Evolutionary conservation across 352 stramenopile genomes (phyloP).

Genomic region (Plasmopara halstedii): DNA sequence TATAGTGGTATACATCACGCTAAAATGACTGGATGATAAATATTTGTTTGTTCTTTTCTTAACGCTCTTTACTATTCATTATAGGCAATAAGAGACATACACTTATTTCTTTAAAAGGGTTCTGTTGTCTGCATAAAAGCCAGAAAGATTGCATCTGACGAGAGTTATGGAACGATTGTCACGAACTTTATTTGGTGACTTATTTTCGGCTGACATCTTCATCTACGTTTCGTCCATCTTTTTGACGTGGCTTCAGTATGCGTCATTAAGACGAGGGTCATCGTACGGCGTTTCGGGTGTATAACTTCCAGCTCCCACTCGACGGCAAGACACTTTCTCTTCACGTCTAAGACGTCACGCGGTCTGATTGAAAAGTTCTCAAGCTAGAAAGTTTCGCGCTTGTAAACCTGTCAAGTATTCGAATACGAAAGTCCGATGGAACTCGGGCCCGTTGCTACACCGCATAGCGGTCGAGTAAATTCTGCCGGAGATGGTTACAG

Average conservation of each 20-base stretch:
- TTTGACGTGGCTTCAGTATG: conserved; percentile 6
- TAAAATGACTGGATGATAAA: too few species aligned
- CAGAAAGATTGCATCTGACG: too few species aligned
- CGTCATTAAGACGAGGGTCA: conserved; percentile 9
- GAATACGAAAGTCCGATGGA: conserved; percentile 20
- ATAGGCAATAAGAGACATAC: too few species aligned
- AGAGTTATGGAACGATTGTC: too few species aligned
- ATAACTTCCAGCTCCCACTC: conserved; percentile 2
- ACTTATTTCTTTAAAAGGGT: too few species aligned
- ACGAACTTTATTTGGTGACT: too few species aligned
- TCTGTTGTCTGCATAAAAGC: too few species aligned
- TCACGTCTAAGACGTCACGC: conserved; percentile 9
- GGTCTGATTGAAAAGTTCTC: conserved; percentile 15
- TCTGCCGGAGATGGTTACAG: conserved; percentile 30
- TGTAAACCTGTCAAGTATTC: background rate
- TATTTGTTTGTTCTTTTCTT: too few species aligned
- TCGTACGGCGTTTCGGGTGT: conserved; percentile 18
- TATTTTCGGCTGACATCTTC: too few species aligned
- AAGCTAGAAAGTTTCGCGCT: background rate
- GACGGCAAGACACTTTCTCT: conserved; percentile 9
- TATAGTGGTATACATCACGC: too few species aligned
- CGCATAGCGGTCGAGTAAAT: conserved; percentile 11
- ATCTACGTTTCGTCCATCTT: background rate
- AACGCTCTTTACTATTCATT: too few species aligned
- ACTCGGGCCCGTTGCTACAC: conserved; percentile 11